Evolutionary conservation across 495 filamentous ascomycete genomes (phyloP).

Genomic region (Diplogelasinospora grovesii): DNA sequence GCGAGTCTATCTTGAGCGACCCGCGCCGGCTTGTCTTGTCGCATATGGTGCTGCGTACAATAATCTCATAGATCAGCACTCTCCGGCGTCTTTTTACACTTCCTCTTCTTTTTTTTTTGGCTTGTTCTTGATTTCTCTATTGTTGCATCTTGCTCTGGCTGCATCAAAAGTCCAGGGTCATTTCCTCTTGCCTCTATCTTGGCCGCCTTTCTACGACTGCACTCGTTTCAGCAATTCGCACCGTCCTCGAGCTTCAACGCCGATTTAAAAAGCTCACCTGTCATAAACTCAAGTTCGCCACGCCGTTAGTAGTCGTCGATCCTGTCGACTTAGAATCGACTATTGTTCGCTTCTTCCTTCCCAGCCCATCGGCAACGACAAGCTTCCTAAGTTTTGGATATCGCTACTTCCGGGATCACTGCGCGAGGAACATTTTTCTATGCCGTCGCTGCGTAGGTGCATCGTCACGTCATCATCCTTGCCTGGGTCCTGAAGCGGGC

Average conservation of each 20-base stretch:
- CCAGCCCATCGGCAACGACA: not conserved
- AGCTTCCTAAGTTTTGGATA: not conserved
- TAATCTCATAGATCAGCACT: slow-evolving; percentile 2
- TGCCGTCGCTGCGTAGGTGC: slow-evolving; percentile 1
- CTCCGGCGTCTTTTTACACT: not conserved
- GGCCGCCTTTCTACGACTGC: not conserved
- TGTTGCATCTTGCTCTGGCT: not conserved
- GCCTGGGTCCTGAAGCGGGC: not conserved
- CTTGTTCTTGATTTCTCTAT: not conserved
- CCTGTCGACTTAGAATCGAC: too few relatives aligned
- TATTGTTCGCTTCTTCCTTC: too few relatives aligned
- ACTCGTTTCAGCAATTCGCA: not conserved
- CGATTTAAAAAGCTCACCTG: too few relatives aligned
- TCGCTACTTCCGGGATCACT: not conserved
- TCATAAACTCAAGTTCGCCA: too few relatives aligned
- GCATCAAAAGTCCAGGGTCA: too few relatives aligned
- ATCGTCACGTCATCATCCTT: not conserved
- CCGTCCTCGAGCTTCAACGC: not conserved
- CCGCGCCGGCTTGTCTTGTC: slow-evolving; percentile 5
- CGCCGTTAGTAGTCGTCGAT: too few relatives aligned
- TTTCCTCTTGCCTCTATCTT: too few relatives aligned
- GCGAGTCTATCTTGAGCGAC: not conserved
- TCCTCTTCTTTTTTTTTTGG: not conserved
- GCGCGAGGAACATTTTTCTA: too few relatives aligned
- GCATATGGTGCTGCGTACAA: slow-evolving; percentile 3